phyloP scores from a whole-genome alignment of 257 asterid genomes.

The Plantago major region DNA sequence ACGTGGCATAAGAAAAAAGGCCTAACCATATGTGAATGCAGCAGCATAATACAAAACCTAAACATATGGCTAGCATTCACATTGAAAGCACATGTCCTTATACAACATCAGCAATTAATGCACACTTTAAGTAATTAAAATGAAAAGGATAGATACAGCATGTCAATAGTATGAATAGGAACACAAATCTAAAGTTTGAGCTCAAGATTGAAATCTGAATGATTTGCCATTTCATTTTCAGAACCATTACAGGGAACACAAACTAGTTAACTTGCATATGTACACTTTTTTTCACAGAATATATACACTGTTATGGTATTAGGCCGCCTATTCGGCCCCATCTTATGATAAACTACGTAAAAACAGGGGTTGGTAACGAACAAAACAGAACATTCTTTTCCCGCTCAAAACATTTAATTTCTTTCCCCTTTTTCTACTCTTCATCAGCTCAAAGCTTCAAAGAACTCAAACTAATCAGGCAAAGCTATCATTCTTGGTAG shows the following conservation, averaged over 20 bases:
- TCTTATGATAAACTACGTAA: slow-evolving; percentile 7
- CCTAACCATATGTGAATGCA: not conserved
- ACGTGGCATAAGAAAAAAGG: too few relatives aligned
- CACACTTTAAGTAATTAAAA: too few relatives aligned
- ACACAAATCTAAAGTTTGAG: slow-evolving; percentile 1
- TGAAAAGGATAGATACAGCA: not conserved
- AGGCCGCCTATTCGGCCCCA: slow-evolving; percentile 9
- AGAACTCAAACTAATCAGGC: slow-evolving; percentile 27
- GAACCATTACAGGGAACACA: slow-evolving; percentile 7
- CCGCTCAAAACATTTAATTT: not conserved
- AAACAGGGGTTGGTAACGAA: slow-evolving; percentile 22
- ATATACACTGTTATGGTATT: slow-evolving; percentile 27
- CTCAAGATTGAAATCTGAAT: slow-evolving; percentile 3
- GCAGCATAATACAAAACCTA: not conserved
- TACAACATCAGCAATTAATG: not conserved
- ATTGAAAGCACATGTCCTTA: not conserved
- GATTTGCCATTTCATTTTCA: not conserved
- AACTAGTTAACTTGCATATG: slow-evolving; percentile 11
- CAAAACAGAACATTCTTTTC: slow-evolving; percentile 21
- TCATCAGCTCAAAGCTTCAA: slow-evolving; percentile 12
- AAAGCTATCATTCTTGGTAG: slow-evolving; percentile 62
- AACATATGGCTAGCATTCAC: not conserved
- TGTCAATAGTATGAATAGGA: not conserved
- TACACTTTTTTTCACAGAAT: slow-evolving; percentile 29
- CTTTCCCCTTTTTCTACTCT: slow-evolving; percentile 15